Evolutionary conservation across 768 basidiomycete species (phyloP).

Genomic region (Epithele typhae): DNA sequence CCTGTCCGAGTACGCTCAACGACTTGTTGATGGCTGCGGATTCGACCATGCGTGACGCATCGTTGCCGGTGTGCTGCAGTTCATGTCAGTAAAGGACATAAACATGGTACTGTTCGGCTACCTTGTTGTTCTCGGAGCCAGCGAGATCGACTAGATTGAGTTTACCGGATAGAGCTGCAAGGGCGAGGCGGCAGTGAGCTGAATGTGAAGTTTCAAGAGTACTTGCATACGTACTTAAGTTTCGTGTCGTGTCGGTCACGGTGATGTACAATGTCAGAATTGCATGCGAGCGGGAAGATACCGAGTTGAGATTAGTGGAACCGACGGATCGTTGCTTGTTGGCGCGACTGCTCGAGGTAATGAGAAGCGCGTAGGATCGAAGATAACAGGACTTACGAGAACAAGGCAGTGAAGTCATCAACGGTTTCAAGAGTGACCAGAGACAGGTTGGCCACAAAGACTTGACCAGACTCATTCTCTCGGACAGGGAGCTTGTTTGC

Average conservation of each 20-base stretch:
- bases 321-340: slow-evolving; percentile 78
- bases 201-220: too few relatives aligned
- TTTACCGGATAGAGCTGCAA: slow-evolving; percentile 64
- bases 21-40: slow-evolving; percentile 89
- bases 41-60: slow-evolving; percentile 83
- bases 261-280: slow-evolving; percentile 72
- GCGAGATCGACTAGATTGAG: slow-evolving; percentile 88
- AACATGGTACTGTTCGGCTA: slow-evolving; percentile 17
- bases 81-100: not conserved
- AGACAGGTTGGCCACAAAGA: slow-evolving; percentile 51
- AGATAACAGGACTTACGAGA: slow-evolving; percentile 30
- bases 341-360: slow-evolving; percentile 43
- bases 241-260: slow-evolving; percentile 46
- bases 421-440: slow-evolving; percentile 33
- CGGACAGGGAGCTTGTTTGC: slow-evolving; percentile 52
- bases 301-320: slow-evolving; percentile 79
- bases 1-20: slow-evolving; percentile 80
- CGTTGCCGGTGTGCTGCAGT: slow-evolving; percentile 72
- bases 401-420: slow-evolving; percentile 46
- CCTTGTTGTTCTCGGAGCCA: slow-evolving; percentile 90
- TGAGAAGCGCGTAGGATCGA: not conserved
- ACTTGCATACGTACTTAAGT: slow-evolving; percentile 45
- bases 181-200: not conserved
- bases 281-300: slow-evolving; percentile 87
- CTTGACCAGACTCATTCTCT: slow-evolving; percentile 47